Evolutionary conservation across 257 asterid genomes (phyloP), one percentile per base, ranked within the genome.

Genomic region (Gardenia jasminoides): DNA sequence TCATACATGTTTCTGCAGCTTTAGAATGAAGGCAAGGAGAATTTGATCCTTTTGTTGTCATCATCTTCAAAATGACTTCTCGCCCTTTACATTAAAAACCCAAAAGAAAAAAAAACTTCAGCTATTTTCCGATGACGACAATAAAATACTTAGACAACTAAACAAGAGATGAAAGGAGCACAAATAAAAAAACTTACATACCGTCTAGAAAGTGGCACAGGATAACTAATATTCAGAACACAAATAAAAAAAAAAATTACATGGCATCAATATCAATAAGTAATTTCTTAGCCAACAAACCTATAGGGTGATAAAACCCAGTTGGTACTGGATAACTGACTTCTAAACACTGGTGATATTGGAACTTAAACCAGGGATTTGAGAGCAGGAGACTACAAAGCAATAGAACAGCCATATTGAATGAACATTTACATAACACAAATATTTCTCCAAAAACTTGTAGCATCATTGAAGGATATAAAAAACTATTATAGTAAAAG

Each of bases 361-460:
- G 97, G 82, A 96, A 96, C 90, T 96, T 96, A 93, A 94, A 77
- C 98, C 98, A 78, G 93, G 94, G 85, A 96, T 90, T 80, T 96
- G 99, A 33, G 99, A 91, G 98, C 98, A 82, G 91, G 97, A 79
- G 98, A 96, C 99, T 96, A 96, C 79, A 88, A 77, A 74, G 64
- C 24, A 81, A 39, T 52, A 77, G 69, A 80, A 74, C 26, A 36
- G 70, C 76, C 81, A 58, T 39, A 71, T 39, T 50, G 66, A 31
- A 36, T 78, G 70, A 50, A 72, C 11, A 74, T 78, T 64, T 80
- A 68, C 44, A 39, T 17, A 54, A 28, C 67, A n/a, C 20, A 13
- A 20, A 28, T 33, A 33, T 48, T 7, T n/a, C 41, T 66, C 56
- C 26, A 30, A 24, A 30, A 48, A 48, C 7, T 52, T 20, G 54